Base-by-base conservation (phyloP, 2,329 filamentous ascomycete genomes). In the Immersiporthe knoxdaviesiana region DNA sequence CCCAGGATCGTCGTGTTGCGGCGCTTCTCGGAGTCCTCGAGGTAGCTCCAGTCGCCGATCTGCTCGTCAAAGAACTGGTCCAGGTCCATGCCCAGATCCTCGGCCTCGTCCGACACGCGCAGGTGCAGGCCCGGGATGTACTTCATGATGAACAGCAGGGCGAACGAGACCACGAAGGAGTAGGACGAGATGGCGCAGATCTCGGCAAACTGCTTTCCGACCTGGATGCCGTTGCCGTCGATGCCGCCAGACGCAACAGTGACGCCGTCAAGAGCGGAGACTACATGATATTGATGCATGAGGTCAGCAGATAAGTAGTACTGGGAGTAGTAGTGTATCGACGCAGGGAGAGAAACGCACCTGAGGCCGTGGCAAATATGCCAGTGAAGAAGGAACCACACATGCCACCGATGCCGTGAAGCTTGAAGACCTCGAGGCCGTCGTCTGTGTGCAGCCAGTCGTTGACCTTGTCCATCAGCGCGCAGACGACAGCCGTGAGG, bases 351-450 rank as follows among this genome's bases (percentile, higher is more conserved):
- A n/a, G n/a, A n/a, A n/a, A 68, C 74, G 60, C 65, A 75, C 74
- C 71, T 11, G 69, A 72, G 16, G 71, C 72, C 5, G 85, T 82
- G 0, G 87, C 87, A 65, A 89, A 89, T 39, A 89, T 79, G 2
- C 87, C 87, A 0, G 87, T 88, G 24, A 88, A 74, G 62, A 89
- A 80, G 44, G 85, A 83, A 21, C 87, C 87, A 0, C 88, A 81
- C 71, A 85, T 82, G 14, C 87, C 87, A n/a, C 87, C 87, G 1
- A 89, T 78, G 24, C 86, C 86, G 73, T 89, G 87, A 37, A 89
- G 83, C 39, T 85, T 85, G 70, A 88, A 89, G 63, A 89, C 86
- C 69, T 88, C 86, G 65, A 89, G 81, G 2, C 85, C 85, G 60
- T 88, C 87, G 69, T 89, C 87, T 14, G 88, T 81, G 11, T 80